Percentiles rank a stretch among this genome's conserved stretches.
phyloP scores from a whole-genome alignment of 345 rosid genomes.

The Kernera saxatilis region DNA sequence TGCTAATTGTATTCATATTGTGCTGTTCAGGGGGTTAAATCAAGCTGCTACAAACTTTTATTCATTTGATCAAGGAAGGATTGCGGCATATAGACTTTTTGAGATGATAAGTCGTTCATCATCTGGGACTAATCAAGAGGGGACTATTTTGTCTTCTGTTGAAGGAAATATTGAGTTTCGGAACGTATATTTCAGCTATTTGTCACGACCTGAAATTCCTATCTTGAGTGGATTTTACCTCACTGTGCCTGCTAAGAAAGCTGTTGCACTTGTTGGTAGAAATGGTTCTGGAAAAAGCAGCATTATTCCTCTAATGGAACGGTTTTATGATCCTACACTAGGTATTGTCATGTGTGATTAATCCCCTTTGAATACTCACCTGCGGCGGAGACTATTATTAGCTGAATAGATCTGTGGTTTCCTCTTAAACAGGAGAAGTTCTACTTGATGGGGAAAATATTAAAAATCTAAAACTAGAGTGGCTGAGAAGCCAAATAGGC shows the following conservation, averaged over 20 bases:
- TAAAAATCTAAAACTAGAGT: constrained; percentile 79
- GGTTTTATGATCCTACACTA: constrained; percentile 98
- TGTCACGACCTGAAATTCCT: constrained; percentile 97
- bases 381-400: constrained; percentile 11
- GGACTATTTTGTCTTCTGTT: constrained; percentile 47
- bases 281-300: constrained; percentile 99
- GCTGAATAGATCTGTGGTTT: constrained; percentile 9
- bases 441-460: constrained; percentile 96
- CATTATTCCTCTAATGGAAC: constrained; percentile 97
- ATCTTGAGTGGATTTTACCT: constrained; percentile 98
- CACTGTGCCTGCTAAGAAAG: constrained; percentile 91
- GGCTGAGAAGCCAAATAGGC: constrained; percentile 96
- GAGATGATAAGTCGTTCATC: constrained; percentile 98
- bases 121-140: constrained; percentile 71
- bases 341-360: constrained; percentile 44
- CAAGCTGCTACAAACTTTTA: constrained; percentile 99
- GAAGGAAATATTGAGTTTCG: constrained; percentile 97
- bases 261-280: constrained; percentile 99
- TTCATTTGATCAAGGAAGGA: constrained; percentile 97
- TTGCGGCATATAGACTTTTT: constrained; percentile 96
- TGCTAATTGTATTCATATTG: constrained; percentile 26
- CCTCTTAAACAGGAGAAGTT: constrained; percentile 82
- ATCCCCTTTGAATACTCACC: neutral
- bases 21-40: constrained; percentile 72
- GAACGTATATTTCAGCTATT: constrained; percentile 96